These are phyloP conservation scores for Crithidia thermophila DNA, from an alignment of 208 protist genomes.

Conservation along the genomic window DNA sequence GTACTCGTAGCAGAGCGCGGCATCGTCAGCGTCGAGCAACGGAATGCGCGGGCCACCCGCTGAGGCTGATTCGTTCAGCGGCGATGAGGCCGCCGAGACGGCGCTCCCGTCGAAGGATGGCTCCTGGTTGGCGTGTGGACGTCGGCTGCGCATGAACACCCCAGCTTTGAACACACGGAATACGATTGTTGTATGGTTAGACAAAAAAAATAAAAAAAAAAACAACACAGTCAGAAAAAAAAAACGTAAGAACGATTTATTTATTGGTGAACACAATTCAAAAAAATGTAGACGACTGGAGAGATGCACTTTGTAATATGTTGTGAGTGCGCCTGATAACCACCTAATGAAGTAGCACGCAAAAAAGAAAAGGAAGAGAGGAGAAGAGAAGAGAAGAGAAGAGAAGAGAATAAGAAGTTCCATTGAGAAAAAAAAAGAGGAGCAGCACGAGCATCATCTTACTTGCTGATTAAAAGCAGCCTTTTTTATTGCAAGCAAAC, in stretches of 20 bases:
- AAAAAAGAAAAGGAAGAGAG: slow-evolving; percentile 6
- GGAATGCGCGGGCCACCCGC: background rate
- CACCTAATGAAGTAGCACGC: too few species aligned
- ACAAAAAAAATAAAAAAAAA: slow-evolving; percentile 1
- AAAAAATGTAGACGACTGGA: too few species aligned
- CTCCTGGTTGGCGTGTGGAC: background rate
- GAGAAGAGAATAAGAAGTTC: background rate
- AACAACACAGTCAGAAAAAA: background rate
- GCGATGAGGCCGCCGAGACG: background rate
- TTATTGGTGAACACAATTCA: background rate
- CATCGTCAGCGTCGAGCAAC: slow-evolving; percentile 1
- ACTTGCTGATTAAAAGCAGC: too few species aligned
- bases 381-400: background rate
- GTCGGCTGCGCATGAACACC: slow-evolving; percentile 1
- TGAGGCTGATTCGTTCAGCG: background rate
- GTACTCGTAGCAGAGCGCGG: slow-evolving; percentile 15
- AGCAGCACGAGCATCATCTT: too few species aligned
- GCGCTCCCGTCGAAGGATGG: background rate
- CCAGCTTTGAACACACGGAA: too few species aligned
- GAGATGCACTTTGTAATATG: too few species aligned
- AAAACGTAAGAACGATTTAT: background rate
- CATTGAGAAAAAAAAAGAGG: background rate
- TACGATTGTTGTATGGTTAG: background rate
- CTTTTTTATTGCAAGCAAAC: too few species aligned
- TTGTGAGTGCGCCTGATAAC: too few species aligned